Base-by-base conservation (phyloP, 2,329 filamentous ascomycete species). In the Pseudonectria foliicola region DNA sequence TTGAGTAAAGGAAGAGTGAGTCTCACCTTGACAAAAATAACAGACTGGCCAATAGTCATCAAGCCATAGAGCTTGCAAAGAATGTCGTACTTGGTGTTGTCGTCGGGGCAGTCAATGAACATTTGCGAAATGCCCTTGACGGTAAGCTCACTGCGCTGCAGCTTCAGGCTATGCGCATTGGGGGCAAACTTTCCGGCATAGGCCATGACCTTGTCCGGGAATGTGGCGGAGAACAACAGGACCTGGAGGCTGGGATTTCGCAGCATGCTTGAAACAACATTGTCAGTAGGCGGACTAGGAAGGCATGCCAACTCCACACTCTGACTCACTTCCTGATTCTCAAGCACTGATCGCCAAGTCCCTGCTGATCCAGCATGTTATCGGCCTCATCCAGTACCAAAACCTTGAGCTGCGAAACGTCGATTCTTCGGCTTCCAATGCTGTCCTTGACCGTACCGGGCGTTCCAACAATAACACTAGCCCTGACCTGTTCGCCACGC, bases 101-200 rank as follows among this genome's bases (percentile, higher is more conserved):
- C 85, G 24, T 73, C 73, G 14, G 84, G 77, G 54, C 90, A 96
- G 61, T 98, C 92, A 59, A 98, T 86, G 58, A 93, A 98, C 66
- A 98, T 86, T 57, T 98, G 92, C 48, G 90, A 94, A 58, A 98
- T 98, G 14, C 92, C 92, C 60, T 92, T 87, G 42, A 98, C 90
- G 0, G 90, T 96, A 52, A 96, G 77, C 56, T 98, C 87, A 50
- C 93, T 84, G 41, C 89, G 85, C 53, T 86, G 80, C 34, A 98
- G 72, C 29, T 85, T 92, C 56, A 98, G 83, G 48, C 85, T 74
- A 62, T 95, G 90, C 33, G 92, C 82, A 29, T 81, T 77, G 1
- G 89, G 87, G 5, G 90, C 88, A 57, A 95, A 98, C 45, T 77
- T 77, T 46, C 77, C 67, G 12, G 92, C 90, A 54, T 93, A 98